Evolutionary conservation across 345 rosid species (phyloP).

Genomic region (Geranium brycei): DNA sequence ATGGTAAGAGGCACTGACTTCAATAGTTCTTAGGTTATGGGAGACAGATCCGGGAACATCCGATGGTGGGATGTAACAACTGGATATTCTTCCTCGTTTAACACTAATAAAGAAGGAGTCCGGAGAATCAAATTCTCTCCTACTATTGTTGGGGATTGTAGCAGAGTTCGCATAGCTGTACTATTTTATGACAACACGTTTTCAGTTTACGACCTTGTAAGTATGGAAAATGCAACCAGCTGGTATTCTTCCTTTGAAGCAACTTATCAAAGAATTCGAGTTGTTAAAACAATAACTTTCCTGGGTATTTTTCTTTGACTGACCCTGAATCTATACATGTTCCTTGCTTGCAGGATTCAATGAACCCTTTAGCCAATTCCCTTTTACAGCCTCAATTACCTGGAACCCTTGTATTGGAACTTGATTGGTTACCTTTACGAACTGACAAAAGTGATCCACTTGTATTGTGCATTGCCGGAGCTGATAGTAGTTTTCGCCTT

Average conservation of each 20-base stretch:
- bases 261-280: too few relatives aligned
- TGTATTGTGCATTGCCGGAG: conserved; percentile 87
- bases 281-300: not conserved
- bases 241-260: conserved; percentile 1
- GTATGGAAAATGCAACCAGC: conserved; percentile 14
- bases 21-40: conserved; percentile 33
- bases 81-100: conserved; percentile 92
- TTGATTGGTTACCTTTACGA: conserved; percentile 87
- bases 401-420: conserved; percentile 92
- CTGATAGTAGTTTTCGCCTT: conserved; percentile 92
- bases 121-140: conserved; percentile 95
- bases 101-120: conserved; percentile 83
- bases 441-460: conserved; percentile 69
- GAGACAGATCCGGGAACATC: conserved; percentile 77
- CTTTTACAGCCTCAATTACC: conserved; percentile 91
- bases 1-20: conserved; percentile 6
- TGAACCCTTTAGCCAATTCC: conserved; percentile 88
- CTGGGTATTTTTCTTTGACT: not conserved
- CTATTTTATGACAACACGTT: conserved; percentile 91
- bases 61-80: conserved; percentile 99
- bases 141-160: conserved; percentile 79
- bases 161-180: conserved; percentile 92
- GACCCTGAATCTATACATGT: conserved; percentile 1
- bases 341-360: conserved; percentile 59
- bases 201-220: conserved; percentile 90